These are phyloP conservation scores for Malania oleifera DNA, from an alignment of 164 flowering plant species.

Conservation along the genomic window DNA sequence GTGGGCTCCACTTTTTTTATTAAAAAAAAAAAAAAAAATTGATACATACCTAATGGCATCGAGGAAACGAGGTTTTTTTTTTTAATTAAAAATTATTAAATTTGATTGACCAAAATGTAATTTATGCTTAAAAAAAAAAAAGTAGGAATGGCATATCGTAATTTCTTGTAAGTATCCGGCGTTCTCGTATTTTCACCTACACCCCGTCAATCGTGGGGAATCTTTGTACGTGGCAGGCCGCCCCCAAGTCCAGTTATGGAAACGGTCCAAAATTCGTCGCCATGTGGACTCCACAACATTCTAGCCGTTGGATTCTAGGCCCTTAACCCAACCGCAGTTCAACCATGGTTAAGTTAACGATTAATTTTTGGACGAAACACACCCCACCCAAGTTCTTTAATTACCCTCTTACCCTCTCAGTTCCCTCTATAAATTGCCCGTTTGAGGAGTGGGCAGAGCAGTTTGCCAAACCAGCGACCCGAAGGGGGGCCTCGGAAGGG, in stretches of 20 bases:
- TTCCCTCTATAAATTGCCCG: neutral
- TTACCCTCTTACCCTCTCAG: neutral
- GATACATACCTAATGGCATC: no score
- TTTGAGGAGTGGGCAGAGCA: neutral
- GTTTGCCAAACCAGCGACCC: constrained; percentile 2
- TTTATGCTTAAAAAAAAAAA: no score
- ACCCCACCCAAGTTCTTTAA: neutral
- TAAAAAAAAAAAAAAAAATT: no score
- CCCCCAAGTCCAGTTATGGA: neutral
- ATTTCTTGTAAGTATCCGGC: neutral
- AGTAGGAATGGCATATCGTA: constrained; percentile 4
- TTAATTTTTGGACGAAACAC: neutral
- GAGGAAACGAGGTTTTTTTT: no score
- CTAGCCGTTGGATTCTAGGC: neutral
- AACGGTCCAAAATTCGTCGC: neutral
- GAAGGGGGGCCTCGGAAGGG: neutral
- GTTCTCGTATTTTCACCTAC: neutral
- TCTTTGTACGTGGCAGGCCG: neutral
- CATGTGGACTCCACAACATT: neutral
- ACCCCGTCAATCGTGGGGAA: neutral
- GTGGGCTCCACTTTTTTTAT: no score
- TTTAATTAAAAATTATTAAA: no score
- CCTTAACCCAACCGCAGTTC: neutral
- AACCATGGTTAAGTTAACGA: neutral
- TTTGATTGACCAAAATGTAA: no score